Evolutionary conservation across 768 basidiomycete species (phyloP), one percentile per base, ranked within the genome.

Genomic region (Lactarius pseudohatsudake): DNA sequence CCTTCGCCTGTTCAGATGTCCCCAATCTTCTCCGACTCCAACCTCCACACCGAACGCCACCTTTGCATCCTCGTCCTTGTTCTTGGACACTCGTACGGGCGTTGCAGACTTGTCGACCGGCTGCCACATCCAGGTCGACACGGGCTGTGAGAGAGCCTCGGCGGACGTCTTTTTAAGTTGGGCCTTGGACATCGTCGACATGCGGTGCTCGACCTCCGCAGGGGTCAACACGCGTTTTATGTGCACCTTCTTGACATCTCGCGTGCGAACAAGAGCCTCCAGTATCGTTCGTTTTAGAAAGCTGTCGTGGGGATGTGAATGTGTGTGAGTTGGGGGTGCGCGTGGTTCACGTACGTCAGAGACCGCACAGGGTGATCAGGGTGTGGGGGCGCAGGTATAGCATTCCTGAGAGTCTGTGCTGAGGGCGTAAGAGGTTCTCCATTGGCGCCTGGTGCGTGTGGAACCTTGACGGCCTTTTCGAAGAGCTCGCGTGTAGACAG

Each of bases 1-100:
- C 69, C 87, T 76, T 63, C 85, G 78, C 70, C 77, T 82, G 74
- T 81, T 90, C 64, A 89, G 74, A 73, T 89, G 86, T 8, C 80
- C 77, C 73, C 79, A 80, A 69, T 89, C 86, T 57, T 78, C 79
- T 5, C 79, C 81, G 6, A 80, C 77, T 6, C 82, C 85, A 13
- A 85, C 79, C 57, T 81, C 80, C 40, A 61, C 62, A 10, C 81
- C 80, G 55, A 79, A 74, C 10, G 63, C 59, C 26, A 67, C 62
- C 26, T 47, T 7, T 3, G 65, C 54, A 28, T 41, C 41, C 64
- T 69, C 59, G 26, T 64, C 59, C 26, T 60, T 50, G 41, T 64
- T 57, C 26, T 60, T 50, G 41, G 63, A 43, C 18, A 30, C 58
- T 47, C 61, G 58, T 2, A 58, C 59, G 10, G 50, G 36, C 0